Evolutionary conservation across 106 monocot species (phyloP), one percentile per base, ranked within the genome.

Genomic region (Acorus calamus): DNA sequence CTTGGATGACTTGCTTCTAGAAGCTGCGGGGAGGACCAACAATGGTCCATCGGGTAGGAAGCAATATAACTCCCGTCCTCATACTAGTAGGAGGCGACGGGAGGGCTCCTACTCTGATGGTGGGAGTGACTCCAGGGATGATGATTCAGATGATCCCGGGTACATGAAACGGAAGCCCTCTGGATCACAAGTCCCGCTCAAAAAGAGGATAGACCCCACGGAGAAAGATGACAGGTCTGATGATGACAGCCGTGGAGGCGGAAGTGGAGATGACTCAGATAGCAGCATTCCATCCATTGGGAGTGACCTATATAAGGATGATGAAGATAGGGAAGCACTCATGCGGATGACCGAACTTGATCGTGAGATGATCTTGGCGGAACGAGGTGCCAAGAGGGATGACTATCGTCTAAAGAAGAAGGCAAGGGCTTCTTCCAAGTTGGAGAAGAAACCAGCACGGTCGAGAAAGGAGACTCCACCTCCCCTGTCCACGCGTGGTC

Each of bases 221-320:
- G 80, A 85, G 50, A 76, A 66, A 56, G 75, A 78, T 44, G 50
- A 59, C 41, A 68, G 68, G 50, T 44, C 53, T 47, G 65, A 66
- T 44, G 80, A 80, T 44, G 80, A 71, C 14, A 49, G 66, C 43
- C 76, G 63, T 1, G 28, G 28, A 28, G 28, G 28, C 1, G 28
- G 28, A 28, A 81, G 80, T 46, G 81, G 71, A 11, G 72, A 84
- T 53, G 89, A 85, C 44, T 89, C 84, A 4, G 89, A 94, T 59
- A 89, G 83, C 28, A 28, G 28, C 46, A 84, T 72, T 3, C 80
- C 74, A 53, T 89, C 89, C 3, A 68, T 89, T 5, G 93, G 93
- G 6, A 89, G 89, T 45, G 89, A 94, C 54, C 81, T 94, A 7
- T 94, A 94, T 74, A 89, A 81, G 66, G 86, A 84, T 65, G 89